Evolutionary conservation across 1,284 basidiomycete species (phyloP).

Genomic region (Rhizoctonia solani): DNA sequence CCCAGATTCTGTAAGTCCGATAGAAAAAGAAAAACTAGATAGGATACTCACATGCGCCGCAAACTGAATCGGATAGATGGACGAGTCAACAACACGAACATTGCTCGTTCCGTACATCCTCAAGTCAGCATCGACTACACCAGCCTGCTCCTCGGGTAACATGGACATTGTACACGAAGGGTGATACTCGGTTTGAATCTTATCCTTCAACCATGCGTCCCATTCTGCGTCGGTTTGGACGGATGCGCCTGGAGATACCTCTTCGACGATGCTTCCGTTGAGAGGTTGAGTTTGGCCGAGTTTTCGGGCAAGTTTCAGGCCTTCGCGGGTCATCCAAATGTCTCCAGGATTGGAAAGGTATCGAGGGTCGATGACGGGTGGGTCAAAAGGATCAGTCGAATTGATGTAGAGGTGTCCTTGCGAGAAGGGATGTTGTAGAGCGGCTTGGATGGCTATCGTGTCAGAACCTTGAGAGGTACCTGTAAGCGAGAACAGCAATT

Average conservation of each 20-base stretch:
- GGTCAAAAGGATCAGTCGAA: constrained; percentile 57
- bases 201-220: constrained; percentile 51
- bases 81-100: constrained; percentile 58
- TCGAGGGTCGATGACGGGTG: constrained; percentile 63
- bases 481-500: constrained; percentile 65
- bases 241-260: constrained; percentile 50
- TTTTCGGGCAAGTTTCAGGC: constrained; percentile 57
- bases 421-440: constrained; percentile 66
- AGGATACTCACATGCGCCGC: constrained; percentile 52
- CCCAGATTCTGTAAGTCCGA: constrained; percentile 32
- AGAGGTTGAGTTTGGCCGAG: constrained; percentile 52
- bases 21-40: neutral
- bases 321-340: constrained; percentile 59
- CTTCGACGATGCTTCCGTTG: constrained; percentile 45
- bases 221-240: constrained; percentile 53
- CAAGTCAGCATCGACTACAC: constrained; percentile 66
- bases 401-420: constrained; percentile 54
- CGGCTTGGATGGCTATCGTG: constrained; percentile 61
- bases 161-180: constrained; percentile 65
- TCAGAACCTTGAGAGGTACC: constrained; percentile 46
- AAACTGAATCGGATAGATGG: constrained; percentile 58
- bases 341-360: constrained; percentile 63
- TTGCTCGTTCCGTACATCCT: constrained; percentile 65
- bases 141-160: constrained; percentile 63
- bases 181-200: constrained; percentile 50